phyloP scores from a whole-genome alignment of 371 early-diverging fungal species.

The Blakeslea trispora region DNA sequence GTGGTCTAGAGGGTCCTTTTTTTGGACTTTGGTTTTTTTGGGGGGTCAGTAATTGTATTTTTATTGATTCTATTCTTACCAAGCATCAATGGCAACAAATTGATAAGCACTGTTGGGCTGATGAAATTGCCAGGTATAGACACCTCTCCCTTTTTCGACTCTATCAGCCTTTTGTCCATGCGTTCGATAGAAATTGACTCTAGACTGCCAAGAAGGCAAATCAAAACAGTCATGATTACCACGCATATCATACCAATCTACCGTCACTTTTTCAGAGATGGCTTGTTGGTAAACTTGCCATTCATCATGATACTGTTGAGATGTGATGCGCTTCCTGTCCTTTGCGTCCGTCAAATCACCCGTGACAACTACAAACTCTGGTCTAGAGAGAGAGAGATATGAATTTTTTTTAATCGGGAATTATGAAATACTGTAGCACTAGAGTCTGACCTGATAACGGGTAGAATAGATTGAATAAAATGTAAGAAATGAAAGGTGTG shows the following conservation, averaged over 20 bases:
- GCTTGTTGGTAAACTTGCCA: constrained; percentile 77
- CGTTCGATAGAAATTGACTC: constrained; percentile 62
- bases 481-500: constrained; percentile 75
- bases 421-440: neutral
- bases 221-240: constrained; percentile 90
- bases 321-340: constrained; percentile 56
- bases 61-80: constrained; percentile 62
- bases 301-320: constrained; percentile 80
- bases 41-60: too few relatives aligned
- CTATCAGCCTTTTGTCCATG: constrained; percentile 52
- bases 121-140: constrained; percentile 60
- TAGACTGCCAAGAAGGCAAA: constrained; percentile 61
- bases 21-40: constrained; percentile 62
- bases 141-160: constrained; percentile 53
- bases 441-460: constrained; percentile 47
- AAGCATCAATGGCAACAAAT: constrained; percentile 86
- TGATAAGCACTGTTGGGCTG: constrained; percentile 73
- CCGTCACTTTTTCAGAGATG: constrained; percentile 49
- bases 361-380: constrained; percentile 70
- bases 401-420: neutral
- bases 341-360: constrained; percentile 92
- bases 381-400: constrained; percentile 28
- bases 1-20: constrained; percentile 79
- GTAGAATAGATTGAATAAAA: constrained; percentile 71
- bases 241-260: constrained; percentile 80